Percentiles rank a stretch among this genome's conserved stretches.
These are phyloP conservation scores for Magnolia officinalis DNA, from an alignment of 164 flowering plant genomes.

Conservation along the genomic window DNA sequence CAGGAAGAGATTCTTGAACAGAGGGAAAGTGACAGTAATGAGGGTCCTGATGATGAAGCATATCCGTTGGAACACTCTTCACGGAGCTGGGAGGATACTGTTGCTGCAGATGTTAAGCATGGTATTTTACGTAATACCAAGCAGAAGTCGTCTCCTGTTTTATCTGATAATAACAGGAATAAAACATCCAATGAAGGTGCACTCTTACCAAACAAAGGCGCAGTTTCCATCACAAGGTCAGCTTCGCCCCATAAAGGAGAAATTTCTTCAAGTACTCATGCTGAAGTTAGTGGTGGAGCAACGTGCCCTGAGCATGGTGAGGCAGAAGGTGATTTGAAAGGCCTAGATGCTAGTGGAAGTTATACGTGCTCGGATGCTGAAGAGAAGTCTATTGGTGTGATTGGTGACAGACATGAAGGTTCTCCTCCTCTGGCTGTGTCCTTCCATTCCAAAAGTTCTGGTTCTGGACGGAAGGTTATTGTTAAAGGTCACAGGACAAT, in stretches of 20 bases:
- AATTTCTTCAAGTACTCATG: slow-evolving; percentile 15
- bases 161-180: slow-evolving; percentile 19
- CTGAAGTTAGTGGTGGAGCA: slow-evolving; percentile 13
- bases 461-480: slow-evolving; percentile 18
- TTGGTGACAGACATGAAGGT: slow-evolving; percentile 12
- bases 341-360: slow-evolving; percentile 1
- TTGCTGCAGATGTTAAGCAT: slow-evolving; percentile 32
- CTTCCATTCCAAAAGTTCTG: slow-evolving; percentile 12
- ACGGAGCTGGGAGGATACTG: slow-evolving; percentile 21
- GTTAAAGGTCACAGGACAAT: slow-evolving; percentile 32
- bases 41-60: slow-evolving; percentile 26
- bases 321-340: slow-evolving; percentile 8
- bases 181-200: slow-evolving; percentile 21
- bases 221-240: slow-evolving; percentile 12
- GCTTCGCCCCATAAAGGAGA: slow-evolving; percentile 19
- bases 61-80: slow-evolving; percentile 37
- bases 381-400: slow-evolving; percentile 13
- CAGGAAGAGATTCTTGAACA: slow-evolving; percentile 17
- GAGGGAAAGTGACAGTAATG: slow-evolving; percentile 16
- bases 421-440: slow-evolving; percentile 18
- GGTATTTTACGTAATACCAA: slow-evolving; percentile 11
- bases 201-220: slow-evolving; percentile 24
- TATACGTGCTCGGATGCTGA: slow-evolving; percentile 14
- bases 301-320: slow-evolving; percentile 2
- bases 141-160: slow-evolving; percentile 17